Conservation (phyloP, 495 filamentous ascomycete genomes). For the Jackrogersella multiformis region DNA sequence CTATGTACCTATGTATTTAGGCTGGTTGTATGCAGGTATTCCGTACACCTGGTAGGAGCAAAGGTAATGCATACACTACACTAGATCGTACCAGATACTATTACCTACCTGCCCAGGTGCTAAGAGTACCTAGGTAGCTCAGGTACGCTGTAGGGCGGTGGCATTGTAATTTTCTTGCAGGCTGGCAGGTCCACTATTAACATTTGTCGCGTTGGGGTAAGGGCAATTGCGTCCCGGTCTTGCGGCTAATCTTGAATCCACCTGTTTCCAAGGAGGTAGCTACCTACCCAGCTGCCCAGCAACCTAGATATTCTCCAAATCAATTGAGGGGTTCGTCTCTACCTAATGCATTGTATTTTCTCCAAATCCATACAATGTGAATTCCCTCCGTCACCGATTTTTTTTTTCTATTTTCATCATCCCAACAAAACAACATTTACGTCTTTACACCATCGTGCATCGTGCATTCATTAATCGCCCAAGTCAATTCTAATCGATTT, state of each 20-base stretch:
- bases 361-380: slow-evolving; percentile 4
- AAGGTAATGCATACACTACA: too few species aligned
- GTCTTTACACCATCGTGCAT: neutral
- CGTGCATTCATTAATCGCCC: neutral
- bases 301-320: slow-evolving; percentile 1
- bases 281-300: too few species aligned
- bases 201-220: neutral
- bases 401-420: neutral
- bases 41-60: too few species aligned
- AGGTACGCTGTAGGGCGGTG: neutral
- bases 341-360: neutral
- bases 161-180: neutral
- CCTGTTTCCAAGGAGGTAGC: too few species aligned
- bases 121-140: too few species aligned
- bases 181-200: too few species aligned
- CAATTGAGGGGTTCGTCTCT: slow-evolving; percentile 12
- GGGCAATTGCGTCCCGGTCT: too few species aligned
- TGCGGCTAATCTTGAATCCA: slow-evolving; percentile 1
- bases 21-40: too few species aligned
- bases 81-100: too few species aligned
- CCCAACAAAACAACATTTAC: too few species aligned
- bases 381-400: neutral
- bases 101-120: too few species aligned
- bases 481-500: too few species aligned
- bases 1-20: neutral